Conservation (phyloP, 805 yeast genomes). For the Saturnispora serradocipensis region DNA sequence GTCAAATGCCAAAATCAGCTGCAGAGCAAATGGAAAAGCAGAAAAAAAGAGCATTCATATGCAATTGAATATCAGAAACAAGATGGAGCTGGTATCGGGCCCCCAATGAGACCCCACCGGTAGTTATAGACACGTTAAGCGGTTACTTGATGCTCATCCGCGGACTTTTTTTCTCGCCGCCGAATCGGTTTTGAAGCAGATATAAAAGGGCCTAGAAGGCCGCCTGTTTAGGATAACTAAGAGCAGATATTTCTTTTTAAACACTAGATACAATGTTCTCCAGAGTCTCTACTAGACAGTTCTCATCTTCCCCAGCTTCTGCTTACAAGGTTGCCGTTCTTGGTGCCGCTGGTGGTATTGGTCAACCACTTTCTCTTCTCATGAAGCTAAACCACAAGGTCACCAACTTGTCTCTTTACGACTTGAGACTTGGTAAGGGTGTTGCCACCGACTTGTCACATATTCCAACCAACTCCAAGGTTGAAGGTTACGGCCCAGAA, state of each 20-base stretch:
- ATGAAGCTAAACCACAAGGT: slow-evolving; percentile 60
- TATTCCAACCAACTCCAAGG: slow-evolving; percentile 35
- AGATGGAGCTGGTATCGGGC: too few relatives aligned
- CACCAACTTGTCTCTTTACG: slow-evolving; percentile 67
- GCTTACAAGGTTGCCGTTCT: slow-evolving; percentile 76
- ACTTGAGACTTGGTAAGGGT: slow-evolving; percentile 78
- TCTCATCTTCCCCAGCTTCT: slow-evolving; percentile 55
- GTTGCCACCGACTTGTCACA: slow-evolving; percentile 87
- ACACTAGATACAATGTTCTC: slow-evolving; percentile 36
- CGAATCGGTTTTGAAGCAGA: neutral
- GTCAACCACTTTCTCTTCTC: slow-evolving; percentile 82
- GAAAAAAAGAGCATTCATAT: neutral
- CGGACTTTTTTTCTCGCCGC: slow-evolving; percentile 1
- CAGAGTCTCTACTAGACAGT: slow-evolving; percentile 40
- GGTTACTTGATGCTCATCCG: neutral
- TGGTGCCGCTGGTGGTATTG: slow-evolving; percentile 94
- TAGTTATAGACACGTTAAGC: neutral
- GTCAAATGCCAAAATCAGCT: neutral
- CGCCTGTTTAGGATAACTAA: neutral
- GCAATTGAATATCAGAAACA: neutral
- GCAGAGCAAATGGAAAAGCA: neutral
- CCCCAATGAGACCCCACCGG: neutral
- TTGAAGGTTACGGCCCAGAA: slow-evolving; percentile 21
- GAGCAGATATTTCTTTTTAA: neutral
- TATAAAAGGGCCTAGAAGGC: neutral